Conservation (phyloP, 1,139 yeast species). For the Saccharomyces pastorianus region DNA sequence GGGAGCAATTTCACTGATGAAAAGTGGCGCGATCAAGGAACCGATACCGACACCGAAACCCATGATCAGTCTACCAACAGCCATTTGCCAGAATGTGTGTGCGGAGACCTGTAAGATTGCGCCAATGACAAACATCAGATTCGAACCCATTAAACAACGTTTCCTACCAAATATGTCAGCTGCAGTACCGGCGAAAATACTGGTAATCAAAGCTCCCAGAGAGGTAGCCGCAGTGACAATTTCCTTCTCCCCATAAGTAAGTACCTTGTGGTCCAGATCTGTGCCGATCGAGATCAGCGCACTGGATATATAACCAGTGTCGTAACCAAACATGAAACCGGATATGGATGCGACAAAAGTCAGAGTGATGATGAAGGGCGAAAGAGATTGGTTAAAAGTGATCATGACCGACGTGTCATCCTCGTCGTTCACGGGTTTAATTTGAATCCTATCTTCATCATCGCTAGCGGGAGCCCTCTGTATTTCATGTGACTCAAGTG, state of each 20-base stretch:
- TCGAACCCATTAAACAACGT: constrained; percentile 70
- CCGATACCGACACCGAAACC: constrained; percentile 97
- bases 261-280: constrained; percentile 48
- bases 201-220: constrained; percentile 78
- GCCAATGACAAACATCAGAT: constrained; percentile 71
- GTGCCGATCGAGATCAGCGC: constrained; percentile 80
- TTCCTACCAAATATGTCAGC: constrained; percentile 83
- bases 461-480: neutral
- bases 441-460: constrained; percentile 20
- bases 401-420: constrained; percentile 37
- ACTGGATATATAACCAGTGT: constrained; percentile 90
- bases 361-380: constrained; percentile 56
- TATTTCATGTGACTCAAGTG: neutral
- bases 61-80: constrained; percentile 79
- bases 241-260: constrained; percentile 75
- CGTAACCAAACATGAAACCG: constrained; percentile 95
- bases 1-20: constrained; percentile 88
- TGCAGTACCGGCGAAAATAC: constrained; percentile 64
- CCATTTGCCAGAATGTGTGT: constrained; percentile 81
- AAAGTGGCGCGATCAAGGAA: constrained; percentile 80
- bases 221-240: constrained; percentile 90
- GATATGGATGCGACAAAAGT: constrained; percentile 81
- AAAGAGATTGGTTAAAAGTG: constrained; percentile 43
- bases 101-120: constrained; percentile 78
- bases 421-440: constrained; percentile 37